Base-by-base conservation (phyloP, 495 filamentous ascomycete species). In the Aspergillus homomorphus region DNA sequence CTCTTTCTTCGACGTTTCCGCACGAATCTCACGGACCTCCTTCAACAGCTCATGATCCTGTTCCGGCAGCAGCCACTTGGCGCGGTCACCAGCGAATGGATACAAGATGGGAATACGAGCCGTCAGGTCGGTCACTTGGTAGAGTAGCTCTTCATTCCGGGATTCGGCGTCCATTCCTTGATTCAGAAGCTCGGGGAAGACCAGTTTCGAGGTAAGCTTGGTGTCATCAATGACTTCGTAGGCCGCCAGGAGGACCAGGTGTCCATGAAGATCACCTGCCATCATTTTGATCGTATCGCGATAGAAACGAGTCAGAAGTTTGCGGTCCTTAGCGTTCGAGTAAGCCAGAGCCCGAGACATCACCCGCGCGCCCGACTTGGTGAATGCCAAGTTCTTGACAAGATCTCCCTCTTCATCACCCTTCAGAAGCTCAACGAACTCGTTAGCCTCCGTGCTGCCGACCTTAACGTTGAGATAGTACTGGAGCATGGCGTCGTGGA, bases 401-500 rank as follows among this genome's bases (percentile, higher is more conserved):
- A 96, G 73, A 69, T 96, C 91, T 45, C 89, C 88, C 54, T 89
- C 88, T 65, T 93, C 91, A 58, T 97, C 93, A 41, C 88, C 87
- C 76, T 94, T 96, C 62, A 98, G 77, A 51, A 95, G 75, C 66
- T 98, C 93, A 50, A 96, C 77, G 66, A 94, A 97, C 62, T 96
- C 92, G 42, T 81, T 89, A 42, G 87, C 80, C 69, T 96, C 93
- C 43, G 85, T 83, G 63, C 84, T 89, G 19, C 87, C 90, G 14
- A 84, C 78, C 51, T 86, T 87, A 46, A 85, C 82, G 67, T 88
- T 92, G 48, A 90, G 79, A 74, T 91, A 94, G 70, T 97, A 98
- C 68, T 99, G 92, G 49, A 97, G 83, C 93, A 98, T 96, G 20
- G 94, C 95, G 62, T 95, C 93, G 71, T 99, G 95, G 5, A 98